Conservation (phyloP, 371 early-diverging fungal species). For the Gilbertella persicaria region DNA sequence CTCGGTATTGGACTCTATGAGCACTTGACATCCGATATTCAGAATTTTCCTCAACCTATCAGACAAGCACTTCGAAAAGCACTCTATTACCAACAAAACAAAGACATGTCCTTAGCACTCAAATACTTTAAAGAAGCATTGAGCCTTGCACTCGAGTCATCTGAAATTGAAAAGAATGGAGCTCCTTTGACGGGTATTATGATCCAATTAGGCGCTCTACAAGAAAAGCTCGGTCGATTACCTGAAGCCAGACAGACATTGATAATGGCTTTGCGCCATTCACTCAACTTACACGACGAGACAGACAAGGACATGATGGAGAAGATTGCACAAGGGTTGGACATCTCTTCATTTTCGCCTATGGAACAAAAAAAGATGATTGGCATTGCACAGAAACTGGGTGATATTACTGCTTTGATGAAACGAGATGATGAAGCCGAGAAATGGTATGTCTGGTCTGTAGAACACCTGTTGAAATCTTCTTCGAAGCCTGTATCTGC, state of each 20-base stretch:
- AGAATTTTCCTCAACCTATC: constrained; percentile 57
- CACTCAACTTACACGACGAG: constrained; percentile 21
- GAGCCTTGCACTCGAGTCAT: constrained; percentile 45
- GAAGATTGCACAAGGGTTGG: neutral
- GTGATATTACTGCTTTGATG: constrained; percentile 50
- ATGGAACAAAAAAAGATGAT: constrained; percentile 47
- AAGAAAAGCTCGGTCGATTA: constrained; percentile 49
- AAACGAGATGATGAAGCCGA: constrained; percentile 60
- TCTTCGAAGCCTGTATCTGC: constrained; percentile 33
- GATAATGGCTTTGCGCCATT: constrained; percentile 46
- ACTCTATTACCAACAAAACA: constrained; percentile 59
- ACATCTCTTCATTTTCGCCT: constrained; percentile 12
- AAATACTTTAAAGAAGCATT: constrained; percentile 55
- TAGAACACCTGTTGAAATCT: constrained; percentile 51
- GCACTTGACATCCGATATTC: constrained; percentile 57
- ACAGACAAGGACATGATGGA: neutral
- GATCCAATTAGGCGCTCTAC: constrained; percentile 59
- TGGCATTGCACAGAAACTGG: constrained; percentile 64
- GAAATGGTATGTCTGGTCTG: constrained; percentile 63
- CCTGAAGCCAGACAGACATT: constrained; percentile 59
- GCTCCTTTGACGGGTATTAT: constrained; percentile 65
- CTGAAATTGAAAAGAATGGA: constrained; percentile 50
- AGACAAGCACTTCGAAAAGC: constrained; percentile 62
- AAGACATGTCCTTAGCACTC: constrained; percentile 48
- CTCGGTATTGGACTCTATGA: constrained; percentile 56